These are phyloP conservation scores for Penicillium decumbens DNA, from an alignment of 2,329 filamentous ascomycete genomes.

Conservation along the genomic window DNA sequence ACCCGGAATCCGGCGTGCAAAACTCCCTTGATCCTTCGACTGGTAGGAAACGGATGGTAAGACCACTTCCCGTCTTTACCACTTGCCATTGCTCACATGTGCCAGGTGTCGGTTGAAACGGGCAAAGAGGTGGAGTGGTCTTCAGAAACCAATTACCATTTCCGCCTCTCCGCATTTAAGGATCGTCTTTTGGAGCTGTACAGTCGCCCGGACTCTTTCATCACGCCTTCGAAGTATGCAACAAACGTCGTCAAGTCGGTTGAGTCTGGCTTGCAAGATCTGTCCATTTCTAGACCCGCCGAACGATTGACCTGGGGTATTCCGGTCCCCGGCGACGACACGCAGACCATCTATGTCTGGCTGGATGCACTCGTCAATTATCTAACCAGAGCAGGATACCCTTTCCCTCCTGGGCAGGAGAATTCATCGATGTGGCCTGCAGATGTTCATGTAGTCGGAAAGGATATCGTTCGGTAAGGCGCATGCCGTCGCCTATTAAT, in stretches of 20 bases:
- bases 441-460: conserved; percentile 87
- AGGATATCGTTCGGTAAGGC: conserved; percentile 75
- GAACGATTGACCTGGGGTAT: conserved; percentile 83
- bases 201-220: conserved; percentile 67
- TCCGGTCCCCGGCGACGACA: conserved; percentile 73
- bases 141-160: conserved; percentile 91
- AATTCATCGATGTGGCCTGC: conserved; percentile 73
- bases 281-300: conserved; percentile 80
- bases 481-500: conserved; percentile 2
- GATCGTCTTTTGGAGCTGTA: conserved; percentile 79
- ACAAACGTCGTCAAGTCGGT: conserved; percentile 76
- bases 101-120: conserved; percentile 68
- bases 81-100: conserved; percentile 13
- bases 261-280: conserved; percentile 69
- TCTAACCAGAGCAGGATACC: conserved; percentile 80
- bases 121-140: conserved; percentile 93
- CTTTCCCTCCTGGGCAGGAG: conserved; percentile 62
- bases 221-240: conserved; percentile 69
- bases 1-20: conserved; percentile 71
- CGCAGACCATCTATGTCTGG: conserved; percentile 97
- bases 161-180: conserved; percentile 76
- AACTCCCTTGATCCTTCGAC: conserved; percentile 71
- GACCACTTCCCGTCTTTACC: not conserved
- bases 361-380: conserved; percentile 95
- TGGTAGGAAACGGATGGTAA: conserved; percentile 72